A percentile compares a stretch with the other conserved stretches of the same genome.
phyloP scores from a whole-genome alignment of 83 land plant species.

The Isoetes engelmannii region DNA sequence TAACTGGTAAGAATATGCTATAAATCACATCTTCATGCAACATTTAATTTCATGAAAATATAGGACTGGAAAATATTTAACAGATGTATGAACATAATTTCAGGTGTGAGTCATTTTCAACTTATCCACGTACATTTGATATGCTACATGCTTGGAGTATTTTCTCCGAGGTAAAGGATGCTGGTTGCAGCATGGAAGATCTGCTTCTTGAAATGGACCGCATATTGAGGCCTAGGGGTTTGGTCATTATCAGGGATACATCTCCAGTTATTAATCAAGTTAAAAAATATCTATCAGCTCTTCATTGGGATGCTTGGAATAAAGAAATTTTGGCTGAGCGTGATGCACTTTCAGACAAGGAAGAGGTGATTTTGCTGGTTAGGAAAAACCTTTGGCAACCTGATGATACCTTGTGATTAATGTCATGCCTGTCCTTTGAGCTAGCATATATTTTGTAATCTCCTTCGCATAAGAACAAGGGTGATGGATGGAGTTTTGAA shows the following conservation, averaged over 20 bases:
- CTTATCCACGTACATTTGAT: slow-evolving; percentile 79
- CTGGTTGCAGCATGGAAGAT: slow-evolving; percentile 60
- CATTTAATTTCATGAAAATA: too few species aligned
- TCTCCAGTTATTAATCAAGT: slow-evolving; percentile 36
- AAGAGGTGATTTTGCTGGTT: slow-evolving; percentile 53
- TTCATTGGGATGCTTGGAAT: slow-evolving; percentile 66
- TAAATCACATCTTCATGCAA: too few species aligned
- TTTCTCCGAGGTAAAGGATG: slow-evolving; percentile 53
- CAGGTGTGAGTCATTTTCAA: slow-evolving; percentile 86
- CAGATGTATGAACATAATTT: too few species aligned
- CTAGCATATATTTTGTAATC: too few species aligned
- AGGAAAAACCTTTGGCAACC: slow-evolving; percentile 52
- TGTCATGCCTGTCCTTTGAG: background rate
- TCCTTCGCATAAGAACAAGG: too few species aligned
- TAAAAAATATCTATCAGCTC: slow-evolving; percentile 32
- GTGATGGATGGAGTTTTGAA: too few species aligned
- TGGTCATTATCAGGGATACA: slow-evolving; percentile 66
- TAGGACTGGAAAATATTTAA: too few species aligned
- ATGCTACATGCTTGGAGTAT: slow-evolving; percentile 68
- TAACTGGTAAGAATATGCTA: slow-evolving; percentile 47
- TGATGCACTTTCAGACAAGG: slow-evolving; percentile 49
- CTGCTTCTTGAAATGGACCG: slow-evolving; percentile 78
- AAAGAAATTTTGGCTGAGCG: slow-evolving; percentile 36
- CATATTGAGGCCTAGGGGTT: slow-evolving; percentile 58
- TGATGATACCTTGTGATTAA: slow-evolving; percentile 15